Conservation (phyloP, 2,329 filamentous ascomycete species). For the Periconia sp. region DNA sequence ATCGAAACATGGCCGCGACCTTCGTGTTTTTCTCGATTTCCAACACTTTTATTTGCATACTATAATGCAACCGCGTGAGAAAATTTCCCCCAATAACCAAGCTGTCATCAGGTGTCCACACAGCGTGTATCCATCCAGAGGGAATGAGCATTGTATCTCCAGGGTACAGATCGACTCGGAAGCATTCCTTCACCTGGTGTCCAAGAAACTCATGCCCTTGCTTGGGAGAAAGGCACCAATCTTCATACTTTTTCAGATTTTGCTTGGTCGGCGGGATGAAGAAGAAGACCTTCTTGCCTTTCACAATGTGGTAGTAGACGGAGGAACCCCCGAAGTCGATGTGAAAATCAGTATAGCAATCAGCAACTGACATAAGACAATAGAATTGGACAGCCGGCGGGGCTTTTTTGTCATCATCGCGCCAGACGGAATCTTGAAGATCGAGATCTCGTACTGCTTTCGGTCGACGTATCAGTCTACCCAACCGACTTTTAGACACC, state of each 20-base stretch:
- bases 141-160: slow-evolving; percentile 73
- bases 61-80: slow-evolving; percentile 65
- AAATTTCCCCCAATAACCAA: slow-evolving; percentile 73
- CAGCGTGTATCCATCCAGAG: slow-evolving; percentile 71
- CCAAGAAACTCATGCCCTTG: slow-evolving; percentile 68
- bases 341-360: slow-evolving; percentile 73
- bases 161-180: slow-evolving; percentile 64
- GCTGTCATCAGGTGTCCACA: slow-evolving; percentile 70
- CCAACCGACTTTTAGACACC: slow-evolving; percentile 65
- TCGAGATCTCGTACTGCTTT: slow-evolving; percentile 67
- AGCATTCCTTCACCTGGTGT: slow-evolving; percentile 66
- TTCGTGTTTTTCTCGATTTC: slow-evolving; percentile 70
- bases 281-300: slow-evolving; percentile 70
- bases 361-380: slow-evolving; percentile 70
- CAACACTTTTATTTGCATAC: slow-evolving; percentile 66
- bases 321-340: slow-evolving; percentile 73
- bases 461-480: slow-evolving; percentile 63
- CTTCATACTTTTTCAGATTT: slow-evolving; percentile 69
- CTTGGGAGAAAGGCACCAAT: slow-evolving; percentile 68
- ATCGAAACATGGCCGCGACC: slow-evolving; percentile 66
- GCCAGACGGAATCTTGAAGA: slow-evolving; percentile 59
- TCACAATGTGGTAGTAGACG: slow-evolving; percentile 70
- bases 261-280: slow-evolving; percentile 70
- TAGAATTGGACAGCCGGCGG: slow-evolving; percentile 69
- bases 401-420: slow-evolving; percentile 56